These are phyloP conservation scores for Coemansia sp. DNA, from an alignment of 192 early-diverging fungal species.

Conservation along the genomic window DNA sequence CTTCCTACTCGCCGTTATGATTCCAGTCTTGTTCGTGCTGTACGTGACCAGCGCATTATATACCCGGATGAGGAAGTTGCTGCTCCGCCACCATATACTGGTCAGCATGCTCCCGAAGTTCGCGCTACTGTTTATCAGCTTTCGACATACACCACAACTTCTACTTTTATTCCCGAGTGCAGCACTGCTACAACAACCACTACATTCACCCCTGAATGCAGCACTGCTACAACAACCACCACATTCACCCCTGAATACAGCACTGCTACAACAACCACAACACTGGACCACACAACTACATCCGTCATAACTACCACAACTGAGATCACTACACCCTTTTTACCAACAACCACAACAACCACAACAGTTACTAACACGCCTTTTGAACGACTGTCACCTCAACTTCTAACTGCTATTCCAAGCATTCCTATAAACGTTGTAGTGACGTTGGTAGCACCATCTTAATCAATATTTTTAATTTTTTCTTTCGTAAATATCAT, in stretches of 20 bases:
- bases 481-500: no score
- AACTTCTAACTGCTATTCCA: neutral
- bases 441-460: neutral
- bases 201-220: neutral
- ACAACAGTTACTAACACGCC: conserved; percentile 1
- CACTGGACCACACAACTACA: conserved; percentile 5
- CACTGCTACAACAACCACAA: conserved; percentile 10
- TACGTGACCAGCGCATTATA: conserved; percentile 12
- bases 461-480: no score
- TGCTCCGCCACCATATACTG: neutral
- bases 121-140: neutral
- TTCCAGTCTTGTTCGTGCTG: neutral
- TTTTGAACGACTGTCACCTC: neutral
- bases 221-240: conserved; percentile 1
- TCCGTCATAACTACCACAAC: conserved; percentile 3
- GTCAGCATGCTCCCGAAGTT: neutral
- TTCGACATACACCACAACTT: conserved; percentile 10
- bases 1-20: conserved; percentile 4
- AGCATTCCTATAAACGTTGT: neutral
- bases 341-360: conserved; percentile 7
- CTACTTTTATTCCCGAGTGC: conserved; percentile 9
- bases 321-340: neutral
- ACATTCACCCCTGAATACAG: neutral
- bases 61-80: conserved; percentile 18
- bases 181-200: conserved; percentile 13